Percentiles rank a stretch among this genome's conserved stretches.
Evolutionary conservation across 345 rosid species (phyloP).

Genomic region (Eucalyptus dawsonii): DNA sequence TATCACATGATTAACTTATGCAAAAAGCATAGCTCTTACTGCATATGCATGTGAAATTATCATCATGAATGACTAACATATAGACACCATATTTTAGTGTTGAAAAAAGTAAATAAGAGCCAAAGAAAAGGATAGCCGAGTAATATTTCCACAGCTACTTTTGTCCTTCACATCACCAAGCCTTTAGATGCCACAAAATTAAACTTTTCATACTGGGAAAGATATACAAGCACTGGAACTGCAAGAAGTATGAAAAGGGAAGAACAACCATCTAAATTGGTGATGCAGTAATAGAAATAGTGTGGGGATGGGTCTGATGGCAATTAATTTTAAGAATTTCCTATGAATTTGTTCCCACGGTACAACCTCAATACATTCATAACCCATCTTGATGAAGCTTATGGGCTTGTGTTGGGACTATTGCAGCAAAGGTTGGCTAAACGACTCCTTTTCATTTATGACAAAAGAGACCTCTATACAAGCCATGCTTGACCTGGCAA

Average conservation of each 20-base stretch:
- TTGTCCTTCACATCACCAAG: neutral
- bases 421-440: neutral
- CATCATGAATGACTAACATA: neutral
- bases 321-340: neutral
- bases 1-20: neutral
- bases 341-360: neutral
- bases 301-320: neutral
- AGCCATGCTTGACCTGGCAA: neutral
- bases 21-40: neutral
- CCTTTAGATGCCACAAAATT: neutral
- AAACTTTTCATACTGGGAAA: neutral
- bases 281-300: neutral
- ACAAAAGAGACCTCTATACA: neutral
- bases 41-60: neutral
- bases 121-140: neutral
- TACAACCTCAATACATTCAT: neutral
- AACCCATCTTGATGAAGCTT: neutral
- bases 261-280: neutral
- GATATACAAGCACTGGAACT: neutral
- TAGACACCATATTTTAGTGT: neutral
- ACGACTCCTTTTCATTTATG: neutral
- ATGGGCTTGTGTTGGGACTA: neutral
- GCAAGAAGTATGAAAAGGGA: neutral
- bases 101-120: neutral
- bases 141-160: neutral